A percentile compares a stretch with the other conserved stretches of the same genome.
phyloP scores from a whole-genome alignment of 2,329 filamentous ascomycete species.

The Hymenoscyphus fructigenus region DNA sequence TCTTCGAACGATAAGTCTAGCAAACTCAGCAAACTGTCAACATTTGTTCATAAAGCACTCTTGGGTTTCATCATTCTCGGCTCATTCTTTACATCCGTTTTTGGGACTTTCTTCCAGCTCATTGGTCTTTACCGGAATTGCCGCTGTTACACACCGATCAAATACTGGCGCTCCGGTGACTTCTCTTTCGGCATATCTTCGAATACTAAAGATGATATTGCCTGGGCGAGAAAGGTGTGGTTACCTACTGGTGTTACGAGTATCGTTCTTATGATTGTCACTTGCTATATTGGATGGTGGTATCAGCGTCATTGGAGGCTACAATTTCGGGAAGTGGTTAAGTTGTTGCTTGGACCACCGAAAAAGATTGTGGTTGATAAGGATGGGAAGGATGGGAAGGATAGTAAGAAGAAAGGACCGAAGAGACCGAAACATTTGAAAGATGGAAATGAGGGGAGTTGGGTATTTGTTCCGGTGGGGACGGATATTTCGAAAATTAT shows the following conservation, averaged over 20 bases:
- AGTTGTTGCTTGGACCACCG: not conserved
- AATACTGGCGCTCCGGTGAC: slow-evolving; percentile 8
- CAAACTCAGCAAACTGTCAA: not conserved
- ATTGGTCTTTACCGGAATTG: slow-evolving; percentile 22
- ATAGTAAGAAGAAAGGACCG: not conserved
- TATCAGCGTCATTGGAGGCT: slow-evolving; percentile 17
- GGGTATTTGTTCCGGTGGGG: not conserved
- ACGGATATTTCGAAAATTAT: not conserved
- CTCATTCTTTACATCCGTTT: slow-evolving; percentile 11
- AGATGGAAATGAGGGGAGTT: not conserved
- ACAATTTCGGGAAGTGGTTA: not conserved
- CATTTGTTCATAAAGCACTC: not conserved
- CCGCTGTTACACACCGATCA: slow-evolving; percentile 15
- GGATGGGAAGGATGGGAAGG: not conserved
- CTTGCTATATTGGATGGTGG: slow-evolving; percentile 20
- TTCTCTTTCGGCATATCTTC: slow-evolving; percentile 8
- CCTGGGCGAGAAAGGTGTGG: slow-evolving; percentile 15
- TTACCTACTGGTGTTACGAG: slow-evolving; percentile 14
- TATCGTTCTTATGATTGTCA: slow-evolving; percentile 17
- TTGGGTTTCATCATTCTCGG: slow-evolving; percentile 6
- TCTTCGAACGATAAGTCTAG: not conserved
- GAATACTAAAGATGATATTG: slow-evolving; percentile 12
- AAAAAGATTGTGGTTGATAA: not conserved
- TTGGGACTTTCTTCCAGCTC: slow-evolving; percentile 20
- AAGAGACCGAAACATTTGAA: not conserved